Percentiles rank a stretch among this genome's conserved stretches.
Evolutionary conservation across 140 eudicot genomes (phyloP).

Genomic region (Bidens hawaiensis): DNA sequence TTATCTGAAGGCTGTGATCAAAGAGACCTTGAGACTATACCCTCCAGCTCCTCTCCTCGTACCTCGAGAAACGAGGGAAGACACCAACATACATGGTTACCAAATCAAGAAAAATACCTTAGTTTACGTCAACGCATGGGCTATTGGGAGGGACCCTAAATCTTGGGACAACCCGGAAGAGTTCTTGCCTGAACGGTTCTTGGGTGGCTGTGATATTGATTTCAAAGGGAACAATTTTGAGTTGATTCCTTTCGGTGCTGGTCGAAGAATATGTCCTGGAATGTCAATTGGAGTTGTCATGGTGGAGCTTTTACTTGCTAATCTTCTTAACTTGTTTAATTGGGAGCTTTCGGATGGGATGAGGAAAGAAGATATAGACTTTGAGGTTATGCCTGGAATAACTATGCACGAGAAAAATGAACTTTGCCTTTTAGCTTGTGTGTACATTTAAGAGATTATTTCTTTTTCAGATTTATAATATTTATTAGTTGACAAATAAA

Average conservation of each 20-base stretch:
- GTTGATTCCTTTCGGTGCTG: slow-evolving; percentile 33
- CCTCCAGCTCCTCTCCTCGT: slow-evolving; percentile 32
- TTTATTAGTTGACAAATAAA: too few relatives aligned
- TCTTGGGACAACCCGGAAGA: slow-evolving; percentile 15
- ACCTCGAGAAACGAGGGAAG: slow-evolving; percentile 16
- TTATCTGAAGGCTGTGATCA: slow-evolving; percentile 28
- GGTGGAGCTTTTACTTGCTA: slow-evolving; percentile 36
- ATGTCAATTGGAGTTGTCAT: slow-evolving; percentile 11
- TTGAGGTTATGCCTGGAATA: slow-evolving; percentile 17
- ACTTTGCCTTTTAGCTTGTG: slow-evolving; percentile 16
- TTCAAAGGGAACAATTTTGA: too few relatives aligned
- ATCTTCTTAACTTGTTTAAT: slow-evolving; percentile 26
- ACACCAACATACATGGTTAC: slow-evolving; percentile 18
- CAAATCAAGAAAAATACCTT: slow-evolving; percentile 23
- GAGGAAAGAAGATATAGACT: slow-evolving; percentile 28
- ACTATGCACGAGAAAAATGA: slow-evolving; percentile 32
- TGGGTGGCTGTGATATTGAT: too few relatives aligned
- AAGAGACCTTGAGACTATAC: slow-evolving; percentile 29
- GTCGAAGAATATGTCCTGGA: slow-evolving; percentile 36
- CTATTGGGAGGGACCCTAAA: too few relatives aligned
- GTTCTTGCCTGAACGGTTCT: too few relatives aligned
- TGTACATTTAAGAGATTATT: not conserved
- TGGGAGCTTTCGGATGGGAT: slow-evolving; percentile 27
- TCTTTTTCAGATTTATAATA: too few relatives aligned
- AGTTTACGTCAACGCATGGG: slow-evolving; percentile 20